Evolutionary conservation across 192 early-diverging fungal species (phyloP), one percentile per base, ranked within the genome.

Genomic region (Coemansia guatemalensis): DNA sequence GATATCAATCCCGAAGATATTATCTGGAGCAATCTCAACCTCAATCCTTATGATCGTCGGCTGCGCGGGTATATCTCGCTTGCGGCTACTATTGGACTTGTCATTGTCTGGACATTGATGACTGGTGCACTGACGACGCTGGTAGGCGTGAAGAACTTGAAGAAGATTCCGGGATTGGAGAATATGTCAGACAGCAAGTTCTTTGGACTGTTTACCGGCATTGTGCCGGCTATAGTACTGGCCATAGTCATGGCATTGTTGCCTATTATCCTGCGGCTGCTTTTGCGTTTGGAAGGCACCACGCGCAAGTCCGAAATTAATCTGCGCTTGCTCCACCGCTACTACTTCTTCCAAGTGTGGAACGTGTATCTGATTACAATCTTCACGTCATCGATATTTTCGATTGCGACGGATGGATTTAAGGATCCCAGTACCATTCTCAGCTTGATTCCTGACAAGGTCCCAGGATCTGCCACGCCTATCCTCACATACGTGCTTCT

Each of bases 401-500:
- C 62, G 21, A 67, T 68, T 67, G 53, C 69, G 61, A 17, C 62
- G 41, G 57, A 71, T 18, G 65, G 79, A 8, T 20, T 65, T 49
- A 53, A 60, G 5, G 49, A 73, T 11, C 78, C 75, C 1, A 75
- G 60, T 0, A 68, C 64, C 8, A 76, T 85, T 9, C 53, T 92
- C 35, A 30, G 76, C 5, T 30, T 72, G 47, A 84, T 93, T 48
- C 67, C 81, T 22, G 64, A 83, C 17, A 71, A 84, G 14, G 83
- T 97, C 1, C 95, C 95, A 5, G 65, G 75, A 25, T 88, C 89
- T 7, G 86, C 92, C 0, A 89, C 86, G 48, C 92, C 89, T 58
- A 95, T 95, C 58, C 86, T 94, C 29, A 90, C 90, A 24, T 97
- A 92, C 72, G 83, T 95, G 9, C 83, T 95, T 66, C 82, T 97